These are phyloP conservation scores for Psilocybe cyanescens DNA, from an alignment of 768 basidiomycete species.

Conservation along the genomic window DNA sequence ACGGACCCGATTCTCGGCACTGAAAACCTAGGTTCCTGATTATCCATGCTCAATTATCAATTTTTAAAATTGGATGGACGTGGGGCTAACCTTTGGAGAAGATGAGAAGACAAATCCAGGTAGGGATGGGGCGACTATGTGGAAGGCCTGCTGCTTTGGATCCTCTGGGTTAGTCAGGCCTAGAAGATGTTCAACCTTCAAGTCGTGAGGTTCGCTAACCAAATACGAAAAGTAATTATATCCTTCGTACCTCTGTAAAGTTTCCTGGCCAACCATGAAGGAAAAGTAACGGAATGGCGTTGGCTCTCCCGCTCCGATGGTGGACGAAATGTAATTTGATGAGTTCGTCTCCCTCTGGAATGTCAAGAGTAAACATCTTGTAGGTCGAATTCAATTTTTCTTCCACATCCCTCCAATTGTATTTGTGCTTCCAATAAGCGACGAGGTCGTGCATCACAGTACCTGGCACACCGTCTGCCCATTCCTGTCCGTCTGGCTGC, in stretches of 20 bases:
- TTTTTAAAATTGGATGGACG: not conserved
- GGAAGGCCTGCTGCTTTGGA: slow-evolving; percentile 33
- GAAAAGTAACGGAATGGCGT: slow-evolving; percentile 57
- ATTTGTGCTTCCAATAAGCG: slow-evolving; percentile 46
- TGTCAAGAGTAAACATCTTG: slow-evolving; percentile 53
- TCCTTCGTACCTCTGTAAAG: slow-evolving; percentile 34
- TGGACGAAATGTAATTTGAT: slow-evolving; percentile 60
- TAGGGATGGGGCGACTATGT: slow-evolving; percentile 34
- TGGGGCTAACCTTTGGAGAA: slow-evolving; percentile 26
- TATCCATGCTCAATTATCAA: not conserved
- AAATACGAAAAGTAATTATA: no score
- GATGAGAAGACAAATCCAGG: slow-evolving; percentile 38
- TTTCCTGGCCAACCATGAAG: slow-evolving; percentile 56
- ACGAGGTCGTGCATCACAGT: slow-evolving; percentile 43
- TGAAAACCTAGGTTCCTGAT: slow-evolving; percentile 29
- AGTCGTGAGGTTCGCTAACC: not conserved
- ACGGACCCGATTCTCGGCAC: slow-evolving; percentile 27
- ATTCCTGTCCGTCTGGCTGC: slow-evolving; percentile 46
- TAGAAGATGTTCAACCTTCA: slow-evolving; percentile 31
- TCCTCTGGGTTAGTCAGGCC: slow-evolving; percentile 30
- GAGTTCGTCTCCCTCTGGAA: slow-evolving; percentile 45
- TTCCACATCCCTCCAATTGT: slow-evolving; percentile 55
- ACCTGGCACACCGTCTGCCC: slow-evolving; percentile 53
- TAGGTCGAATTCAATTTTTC: slow-evolving; percentile 46
- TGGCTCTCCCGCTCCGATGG: slow-evolving; percentile 39